Evolutionary conservation across 1,284 basidiomycete species (phyloP), one percentile per base, ranked within the genome.

Genomic region (Apiotrichum sp.): DNA sequence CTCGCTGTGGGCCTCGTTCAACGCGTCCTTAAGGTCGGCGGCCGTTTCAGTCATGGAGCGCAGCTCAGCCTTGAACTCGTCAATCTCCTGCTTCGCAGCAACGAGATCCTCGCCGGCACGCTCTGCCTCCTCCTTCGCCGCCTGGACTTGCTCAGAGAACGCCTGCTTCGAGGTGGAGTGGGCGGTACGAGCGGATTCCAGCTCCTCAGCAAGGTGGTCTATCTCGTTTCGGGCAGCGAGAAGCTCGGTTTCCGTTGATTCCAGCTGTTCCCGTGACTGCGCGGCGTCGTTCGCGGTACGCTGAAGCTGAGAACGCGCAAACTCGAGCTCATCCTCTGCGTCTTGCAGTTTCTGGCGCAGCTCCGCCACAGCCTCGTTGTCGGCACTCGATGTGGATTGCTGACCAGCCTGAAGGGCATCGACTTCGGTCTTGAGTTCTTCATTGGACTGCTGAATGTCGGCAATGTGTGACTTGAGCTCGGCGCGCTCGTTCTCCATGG

Each of bases 381-480:
- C 34, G 14, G 9, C 33, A 11, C 4, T 5, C 33, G 6, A 16
- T 6, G 11, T 6, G 14, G 47, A 48, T 4, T 16, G 47, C 47
- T 48, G 34, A 6, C 14, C 22, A 7, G 35, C 36, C 9, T 48
- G 47, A 22, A 48, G 40, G 14, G 47, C 22, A 10, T 49, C 47
- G n/a, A 49, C 29, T 29, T 50, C 49, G n/a, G n/a, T 4, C 40
- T 50, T 22, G 32, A 50, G 49, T 29, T 50, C 40, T 40, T 50
- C 31, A 7, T 50, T 50, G 1, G 31, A 31, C 39, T 41, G 47
- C 34, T 38, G 6, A 9, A 14, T 13, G 7, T 48, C 35, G 4
- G 47, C 47, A 14, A 48, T n/a, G 5, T 38, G 16, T 4, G 35
- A 16, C 16, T 22, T n/a, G 35, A 48, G 35, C 10, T 48, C 47